Conservation (phyloP, 148 eudicot genomes). For the Rhododendron henanense region DNA sequence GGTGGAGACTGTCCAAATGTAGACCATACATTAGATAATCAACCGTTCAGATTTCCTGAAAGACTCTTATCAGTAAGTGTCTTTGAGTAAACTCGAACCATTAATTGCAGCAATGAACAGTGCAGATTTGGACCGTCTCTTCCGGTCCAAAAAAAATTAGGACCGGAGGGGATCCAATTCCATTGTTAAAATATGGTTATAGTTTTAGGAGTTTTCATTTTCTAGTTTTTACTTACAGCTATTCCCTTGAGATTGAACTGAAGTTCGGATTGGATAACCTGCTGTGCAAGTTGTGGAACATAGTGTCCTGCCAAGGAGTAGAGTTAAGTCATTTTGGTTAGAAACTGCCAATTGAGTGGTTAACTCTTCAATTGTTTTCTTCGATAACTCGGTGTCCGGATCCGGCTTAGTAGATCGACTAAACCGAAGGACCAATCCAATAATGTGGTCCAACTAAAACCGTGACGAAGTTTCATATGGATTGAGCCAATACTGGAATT, state of each 20-base stretch:
- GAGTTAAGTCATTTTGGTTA: background rate
- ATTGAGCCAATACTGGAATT: background rate
- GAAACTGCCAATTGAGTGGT: background rate
- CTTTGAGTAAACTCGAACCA: too few species aligned
- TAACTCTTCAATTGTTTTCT: background rate
- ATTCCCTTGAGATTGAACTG: slow-evolving; percentile 69
- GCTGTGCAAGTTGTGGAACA: slow-evolving; percentile 74
- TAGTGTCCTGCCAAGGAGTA: slow-evolving; percentile 63
- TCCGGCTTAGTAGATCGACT: too few species aligned
- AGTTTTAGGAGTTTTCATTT: background rate
- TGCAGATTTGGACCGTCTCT: too few species aligned
- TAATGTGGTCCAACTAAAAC: background rate
- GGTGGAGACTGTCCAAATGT: too few species aligned
- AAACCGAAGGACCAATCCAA: too few species aligned
- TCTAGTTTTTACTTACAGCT: slow-evolving; percentile 45
- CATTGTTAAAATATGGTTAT: background rate
- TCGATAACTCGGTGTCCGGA: too few species aligned
- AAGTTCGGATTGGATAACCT: slow-evolving; percentile 35
- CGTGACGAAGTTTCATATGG: background rate
- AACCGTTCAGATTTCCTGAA: too few species aligned
- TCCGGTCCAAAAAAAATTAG: too few species aligned
- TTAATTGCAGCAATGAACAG: too few species aligned
- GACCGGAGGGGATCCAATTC: too few species aligned
- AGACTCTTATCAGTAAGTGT: too few species aligned
- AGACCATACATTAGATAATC: too few species aligned